Conservation (phyloP, 495 filamentous ascomycete genomes). For the Zalerion maritima region DNA sequence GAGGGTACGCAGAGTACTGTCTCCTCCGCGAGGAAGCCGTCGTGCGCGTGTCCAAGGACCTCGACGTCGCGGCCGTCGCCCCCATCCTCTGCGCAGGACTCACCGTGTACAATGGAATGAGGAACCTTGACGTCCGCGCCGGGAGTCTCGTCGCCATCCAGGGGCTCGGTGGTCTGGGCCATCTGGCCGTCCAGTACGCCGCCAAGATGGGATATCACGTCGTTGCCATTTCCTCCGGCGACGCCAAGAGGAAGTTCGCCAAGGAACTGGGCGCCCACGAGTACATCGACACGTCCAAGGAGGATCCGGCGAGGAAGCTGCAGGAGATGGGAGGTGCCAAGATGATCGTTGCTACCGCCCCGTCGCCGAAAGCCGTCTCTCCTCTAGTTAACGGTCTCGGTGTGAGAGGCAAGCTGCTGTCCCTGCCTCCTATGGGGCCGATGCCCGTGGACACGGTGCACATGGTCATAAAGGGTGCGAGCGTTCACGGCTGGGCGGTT, state of each 20-base stretch:
- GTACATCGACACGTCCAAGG: slow-evolving; percentile 46
- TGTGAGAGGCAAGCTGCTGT: slow-evolving; percentile 43
- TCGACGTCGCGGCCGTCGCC: slow-evolving; percentile 44
- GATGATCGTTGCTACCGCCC: slow-evolving; percentile 49
- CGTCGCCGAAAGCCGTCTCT: slow-evolving; percentile 36
- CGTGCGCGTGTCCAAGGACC: slow-evolving; percentile 41
- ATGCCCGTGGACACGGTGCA: slow-evolving; percentile 34
- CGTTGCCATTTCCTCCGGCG: slow-evolving; percentile 44
- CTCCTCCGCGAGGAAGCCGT: slow-evolving; percentile 46
- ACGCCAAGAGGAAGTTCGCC: slow-evolving; percentile 44
- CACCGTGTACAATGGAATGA: slow-evolving; percentile 58
- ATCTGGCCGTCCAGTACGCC: slow-evolving; percentile 54
- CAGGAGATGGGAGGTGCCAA: slow-evolving; percentile 45
- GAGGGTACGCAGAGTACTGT: slow-evolving; percentile 52
- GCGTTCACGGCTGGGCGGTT: slow-evolving; percentile 46
- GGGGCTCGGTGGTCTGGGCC: slow-evolving; percentile 52
- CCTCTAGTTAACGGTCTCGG: slow-evolving; percentile 40
- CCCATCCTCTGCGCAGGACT: slow-evolving; percentile 60
- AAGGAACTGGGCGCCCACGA: slow-evolving; percentile 48
- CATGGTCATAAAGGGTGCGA: slow-evolving; percentile 34
- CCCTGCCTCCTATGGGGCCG: slow-evolving; percentile 39
- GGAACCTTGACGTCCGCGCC: slow-evolving; percentile 39
- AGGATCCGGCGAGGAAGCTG: slow-evolving; percentile 35
- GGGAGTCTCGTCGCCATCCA: slow-evolving; percentile 49
- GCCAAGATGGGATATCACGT: slow-evolving; percentile 49